A percentile compares a stretch with the other conserved stretches of the same genome.
Evolutionary conservation across 169 alveolate species (phyloP).

Genomic region (Plasmodium gonderi): DNA sequence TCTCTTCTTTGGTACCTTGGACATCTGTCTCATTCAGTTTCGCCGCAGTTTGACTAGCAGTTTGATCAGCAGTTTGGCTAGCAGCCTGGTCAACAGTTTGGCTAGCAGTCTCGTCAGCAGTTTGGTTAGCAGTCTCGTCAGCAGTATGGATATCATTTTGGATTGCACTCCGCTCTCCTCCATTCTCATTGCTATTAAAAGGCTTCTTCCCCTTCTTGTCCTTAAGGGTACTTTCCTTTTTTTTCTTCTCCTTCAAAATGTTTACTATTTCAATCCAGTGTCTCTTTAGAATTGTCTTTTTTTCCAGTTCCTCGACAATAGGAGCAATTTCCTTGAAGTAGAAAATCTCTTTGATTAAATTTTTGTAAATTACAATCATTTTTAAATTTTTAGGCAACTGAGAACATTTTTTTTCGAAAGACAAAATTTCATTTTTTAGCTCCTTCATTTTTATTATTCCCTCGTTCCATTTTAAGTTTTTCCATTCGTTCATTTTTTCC

Average conservation of each 20-base stretch:
- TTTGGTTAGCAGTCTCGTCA: too few relatives aligned
- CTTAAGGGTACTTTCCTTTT: constrained; percentile 54
- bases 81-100: neutral
- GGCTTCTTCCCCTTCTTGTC: constrained; percentile 87
- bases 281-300: constrained; percentile 92
- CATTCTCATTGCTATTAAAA: neutral
- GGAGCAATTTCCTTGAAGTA: constrained; percentile 88
- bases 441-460: constrained; percentile 95
- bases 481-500: constrained; percentile 83
- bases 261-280: constrained; percentile 93
- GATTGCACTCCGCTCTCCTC: neutral
- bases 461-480: constrained; percentile 94
- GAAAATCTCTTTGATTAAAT: constrained; percentile 58
- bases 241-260: constrained; percentile 63
- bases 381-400: constrained; percentile 73
- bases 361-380: constrained; percentile 73
- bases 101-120: too few relatives aligned
- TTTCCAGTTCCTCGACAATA: constrained; percentile 91
- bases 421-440: constrained; percentile 92
- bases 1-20: neutral
- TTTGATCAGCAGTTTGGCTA: neutral
- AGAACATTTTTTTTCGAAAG: constrained; percentile 87
- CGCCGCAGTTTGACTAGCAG: neutral
- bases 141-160: too few relatives aligned
- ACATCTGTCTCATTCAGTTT: neutral